Base-by-base conservation (phyloP, 2,329 filamentous ascomycete species). In the Thelonectria rubi region DNA sequence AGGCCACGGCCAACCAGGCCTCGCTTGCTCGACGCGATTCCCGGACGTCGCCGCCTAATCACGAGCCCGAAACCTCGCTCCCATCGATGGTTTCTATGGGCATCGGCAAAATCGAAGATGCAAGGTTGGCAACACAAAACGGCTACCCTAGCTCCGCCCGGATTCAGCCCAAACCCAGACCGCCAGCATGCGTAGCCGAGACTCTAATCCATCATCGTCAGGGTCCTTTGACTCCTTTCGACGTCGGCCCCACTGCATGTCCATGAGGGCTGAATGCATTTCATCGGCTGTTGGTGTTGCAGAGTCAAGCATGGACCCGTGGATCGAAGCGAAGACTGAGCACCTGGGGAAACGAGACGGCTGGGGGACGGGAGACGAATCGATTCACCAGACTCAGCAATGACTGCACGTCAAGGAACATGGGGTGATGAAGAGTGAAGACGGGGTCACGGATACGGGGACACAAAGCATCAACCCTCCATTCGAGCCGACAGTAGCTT, bases 101-200 rank as follows among this genome's bases (percentile, higher is more conserved):
- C 32, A 57, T 61, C 58, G 58, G 58, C 15, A n/a, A 42, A 56
- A 56, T 55, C 53, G 48, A 43, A 47, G 42, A 53, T 60, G 40
- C 7, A 48, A 39, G 45, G 20, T 24, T 43, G 21, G 37, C 24
- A 32, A 18, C 12, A 51, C 32, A 42, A 55, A 59, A 56, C 40
- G 53, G 53, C 42, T 20, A 15, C 43, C 45, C 20, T 39, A 46
- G 46, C 53, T 49, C 53, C 50, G 52, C 52, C 20, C 24, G 32
- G 37, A 57, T 20, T 51, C 42, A 52, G 48, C 40, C 52, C 21
- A 60, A 42, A 55, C 47, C 26, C 34, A 60, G 32, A 24, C 18
- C 11, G 43, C 45, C 48, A 49, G 34, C 34, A 37, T 32, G 34
- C 17, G 20, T 45, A 54, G 45, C 54, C 24, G 10, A 21, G 45